Conservation (phyloP, 2,329 filamentous ascomycete species). For the Proliferodiscus dingleyae region DNA sequence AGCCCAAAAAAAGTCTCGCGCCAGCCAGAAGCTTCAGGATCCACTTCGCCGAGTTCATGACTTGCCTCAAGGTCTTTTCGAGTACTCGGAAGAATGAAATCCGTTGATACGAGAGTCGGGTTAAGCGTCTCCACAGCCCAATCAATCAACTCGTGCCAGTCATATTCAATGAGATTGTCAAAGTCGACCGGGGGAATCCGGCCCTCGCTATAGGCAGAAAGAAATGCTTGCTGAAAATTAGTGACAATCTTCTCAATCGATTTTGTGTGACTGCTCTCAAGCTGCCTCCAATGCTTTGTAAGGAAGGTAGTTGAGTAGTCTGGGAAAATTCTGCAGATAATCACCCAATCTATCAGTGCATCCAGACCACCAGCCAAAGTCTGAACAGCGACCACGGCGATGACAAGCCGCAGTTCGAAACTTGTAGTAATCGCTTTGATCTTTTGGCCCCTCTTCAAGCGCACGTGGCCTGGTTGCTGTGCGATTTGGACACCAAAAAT, state of each 20-base stretch:
- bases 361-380: slow-evolving; percentile 57
- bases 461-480: slow-evolving; percentile 8
- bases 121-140: slow-evolving; percentile 54
- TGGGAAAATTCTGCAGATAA: slow-evolving; percentile 53
- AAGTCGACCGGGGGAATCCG: slow-evolving; percentile 60
- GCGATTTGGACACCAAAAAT: slow-evolving; percentile 20
- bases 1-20: slow-evolving; percentile 52
- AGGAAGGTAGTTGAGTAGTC: slow-evolving; percentile 46
- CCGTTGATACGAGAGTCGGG: slow-evolving; percentile 37
- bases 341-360: slow-evolving; percentile 55
- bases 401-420: slow-evolving; percentile 46
- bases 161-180: slow-evolving; percentile 57
- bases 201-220: slow-evolving; percentile 59
- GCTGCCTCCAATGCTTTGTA: slow-evolving; percentile 49
- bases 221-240: slow-evolving; percentile 61
- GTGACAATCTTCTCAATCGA: slow-evolving; percentile 53
- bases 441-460: slow-evolving; percentile 26
- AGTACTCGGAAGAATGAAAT: slow-evolving; percentile 43
- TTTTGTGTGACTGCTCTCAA: slow-evolving; percentile 46
- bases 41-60: slow-evolving; percentile 30
- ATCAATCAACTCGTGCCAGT: slow-evolving; percentile 61
- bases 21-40: slow-evolving; percentile 40
- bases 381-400: slow-evolving; percentile 53
- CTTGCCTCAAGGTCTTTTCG: slow-evolving; percentile 40
- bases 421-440: slow-evolving; percentile 33